Evolutionary conservation across 768 basidiomycete genomes (phyloP), one percentile per base, ranked within the genome.

Genomic region (Hydnomerulius pinastri): DNA sequence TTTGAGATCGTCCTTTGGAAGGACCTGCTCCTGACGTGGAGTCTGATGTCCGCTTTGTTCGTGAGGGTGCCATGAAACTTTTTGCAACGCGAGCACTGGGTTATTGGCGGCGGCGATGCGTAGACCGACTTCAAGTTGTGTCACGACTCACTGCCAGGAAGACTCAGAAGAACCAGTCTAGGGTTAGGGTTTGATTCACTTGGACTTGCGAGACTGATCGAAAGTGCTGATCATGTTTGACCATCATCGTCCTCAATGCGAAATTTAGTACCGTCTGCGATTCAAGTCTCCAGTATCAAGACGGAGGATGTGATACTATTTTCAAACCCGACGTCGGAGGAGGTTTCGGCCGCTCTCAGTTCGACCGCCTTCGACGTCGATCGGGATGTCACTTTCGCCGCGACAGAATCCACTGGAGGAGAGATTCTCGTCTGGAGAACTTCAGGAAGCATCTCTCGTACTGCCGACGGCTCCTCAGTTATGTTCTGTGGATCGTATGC

Each of bases 301-400:
- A 27, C 35, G 4, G 50, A 60, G 24, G 59, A 64, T 33, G 51
- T 56, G 4, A 37, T 42, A 35, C 41, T 46, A 24, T 54, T 46
- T 24, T 56, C 66, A 15, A 53, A 20, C 9, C 39, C 51, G 46
- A 50, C 55, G 15, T 57, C 57, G 8, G 53, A 63, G 23, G 33
- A 35, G 39, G 51, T 59, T 33, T 65, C 69, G 24, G 58, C 69
- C 7, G 69, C 70, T 33, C 63, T 86, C 37, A 70, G 75, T 9
- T 71, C 78, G 4, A 73, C 77, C 11, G 73, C 82, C 1, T 67
- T 85, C 56, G 85, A 90, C 69, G 68, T 83, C 25, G 87, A 90
- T 65, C 79, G 84, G 61, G 76, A 81, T 59, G 69, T 72, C 1
- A 61, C 82, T 35, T 88, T 83, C 63, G 74, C 75, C n/a, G 74